These are phyloP conservation scores for Calycina herbarum DNA, from an alignment of 2,329 filamentous ascomycete genomes.

Conservation along the genomic window DNA sequence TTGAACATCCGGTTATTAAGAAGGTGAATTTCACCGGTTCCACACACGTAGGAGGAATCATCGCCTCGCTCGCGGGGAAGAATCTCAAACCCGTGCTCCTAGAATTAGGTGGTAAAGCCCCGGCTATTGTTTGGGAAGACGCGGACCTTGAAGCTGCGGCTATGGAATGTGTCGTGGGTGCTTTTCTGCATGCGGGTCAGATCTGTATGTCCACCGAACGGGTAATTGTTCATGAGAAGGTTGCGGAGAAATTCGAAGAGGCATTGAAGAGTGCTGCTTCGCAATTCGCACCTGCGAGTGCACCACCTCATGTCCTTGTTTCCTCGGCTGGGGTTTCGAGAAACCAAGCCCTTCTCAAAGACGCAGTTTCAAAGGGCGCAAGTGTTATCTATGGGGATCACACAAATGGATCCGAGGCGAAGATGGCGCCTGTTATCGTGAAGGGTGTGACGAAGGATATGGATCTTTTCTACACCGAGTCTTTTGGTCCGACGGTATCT, in stretches of 20 bases:
- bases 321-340: conserved; percentile 64
- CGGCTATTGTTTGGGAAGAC: conserved; percentile 76
- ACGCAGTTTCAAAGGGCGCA: conserved; percentile 69
- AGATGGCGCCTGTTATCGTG: conserved; percentile 66
- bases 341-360: conserved; percentile 64
- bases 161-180: conserved; percentile 63
- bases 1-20: conserved; percentile 65
- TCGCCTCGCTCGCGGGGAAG: conserved; percentile 68
- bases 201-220: conserved; percentile 85
- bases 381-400: conserved; percentile 45
- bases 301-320: conserved; percentile 64
- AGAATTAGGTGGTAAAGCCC: conserved; percentile 82
- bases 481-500: conserved; percentile 74
- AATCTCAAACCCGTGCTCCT: conserved; percentile 77
- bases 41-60: conserved; percentile 70
- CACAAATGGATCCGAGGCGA: conserved; percentile 37
- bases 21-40: conserved; percentile 89
- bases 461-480: conserved; percentile 74
- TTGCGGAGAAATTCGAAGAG: conserved; percentile 48
- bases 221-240: conserved; percentile 57
- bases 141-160: conserved; percentile 75
- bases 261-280: conserved; percentile 39
- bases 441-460: conserved; percentile 67
- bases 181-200: conserved; percentile 75
- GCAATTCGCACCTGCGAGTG: conserved; percentile 51